Percentiles rank a stretch among this genome's conserved stretches.
Conservation (phyloP, 2,329 filamentous ascomycete species). For the Epichloe hybrida region DNA sequence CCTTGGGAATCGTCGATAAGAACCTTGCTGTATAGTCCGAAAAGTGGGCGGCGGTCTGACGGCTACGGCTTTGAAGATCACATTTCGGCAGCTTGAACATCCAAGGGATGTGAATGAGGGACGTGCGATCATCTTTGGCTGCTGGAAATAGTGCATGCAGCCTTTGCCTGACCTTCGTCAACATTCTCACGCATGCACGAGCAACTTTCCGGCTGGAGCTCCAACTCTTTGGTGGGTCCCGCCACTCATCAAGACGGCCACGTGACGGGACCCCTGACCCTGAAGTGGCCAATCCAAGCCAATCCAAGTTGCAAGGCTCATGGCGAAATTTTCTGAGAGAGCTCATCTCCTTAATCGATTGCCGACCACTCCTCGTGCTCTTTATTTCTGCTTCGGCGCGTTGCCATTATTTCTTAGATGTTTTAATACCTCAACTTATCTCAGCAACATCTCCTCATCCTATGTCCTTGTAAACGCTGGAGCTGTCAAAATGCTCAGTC, state of each 20-base stretch:
- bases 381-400: neutral
- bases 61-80: slow-evolving; percentile 17
- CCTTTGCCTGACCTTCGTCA: neutral
- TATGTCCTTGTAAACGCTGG: neutral
- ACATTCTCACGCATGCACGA: neutral
- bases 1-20: slow-evolving; percentile 8
- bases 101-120: slow-evolving; percentile 16
- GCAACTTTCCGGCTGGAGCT: neutral
- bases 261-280: slow-evolving; percentile 5
- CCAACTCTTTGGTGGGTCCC: slow-evolving; percentile 2
- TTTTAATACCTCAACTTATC: slow-evolving; percentile 8
- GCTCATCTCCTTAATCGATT: slow-evolving; percentile 5
- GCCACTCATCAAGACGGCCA: neutral
- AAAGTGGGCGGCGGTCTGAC: slow-evolving; percentile 11
- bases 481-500: slow-evolving; percentile 20
- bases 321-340: slow-evolving; percentile 16
- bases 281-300: slow-evolving; percentile 4
- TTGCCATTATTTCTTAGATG: slow-evolving; percentile 8
- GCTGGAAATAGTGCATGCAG: neutral
- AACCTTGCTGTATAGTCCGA: slow-evolving; percentile 12
- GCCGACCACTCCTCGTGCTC: slow-evolving; percentile 1
- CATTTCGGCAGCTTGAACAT: slow-evolving; percentile 19
- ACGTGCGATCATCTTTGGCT: slow-evolving; percentile 17
- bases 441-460: neutral
- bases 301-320: neutral